Conservation (phyloP, 768 basidiomycete genomes). For the Mycena amicta region DNA sequence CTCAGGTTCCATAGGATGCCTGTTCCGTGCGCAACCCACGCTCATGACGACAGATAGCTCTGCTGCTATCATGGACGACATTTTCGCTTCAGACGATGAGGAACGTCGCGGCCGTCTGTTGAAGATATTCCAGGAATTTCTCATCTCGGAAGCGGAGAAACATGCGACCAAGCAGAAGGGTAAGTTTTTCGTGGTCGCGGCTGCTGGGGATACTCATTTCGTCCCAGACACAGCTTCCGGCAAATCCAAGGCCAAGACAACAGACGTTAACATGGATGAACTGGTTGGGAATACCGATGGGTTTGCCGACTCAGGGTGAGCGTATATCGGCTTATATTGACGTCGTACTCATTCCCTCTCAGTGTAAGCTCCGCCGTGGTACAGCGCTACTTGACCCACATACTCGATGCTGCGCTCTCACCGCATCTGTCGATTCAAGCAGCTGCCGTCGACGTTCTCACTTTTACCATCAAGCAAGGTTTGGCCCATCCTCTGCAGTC, state of each 20-base stretch:
- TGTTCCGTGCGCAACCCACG: slow-evolving; percentile 90
- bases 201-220: no score
- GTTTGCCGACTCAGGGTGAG: slow-evolving; percentile 96
- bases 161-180: slow-evolving; percentile 74
- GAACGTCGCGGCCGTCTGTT: slow-evolving; percentile 75
- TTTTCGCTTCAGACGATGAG: slow-evolving; percentile 75
- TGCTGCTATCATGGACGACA: slow-evolving; percentile 83
- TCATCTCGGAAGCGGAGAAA: slow-evolving; percentile 81
- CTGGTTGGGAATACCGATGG: slow-evolving; percentile 94
- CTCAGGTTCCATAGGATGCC: no score
- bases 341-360: slow-evolving; percentile 5
- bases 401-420: slow-evolving; percentile 81
- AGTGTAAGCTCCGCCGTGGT: slow-evolving; percentile 95
- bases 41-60: slow-evolving; percentile 85
- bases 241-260: slow-evolving; percentile 46
- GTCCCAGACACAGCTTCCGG: slow-evolving; percentile 35
- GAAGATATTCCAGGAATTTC: slow-evolving; percentile 90
- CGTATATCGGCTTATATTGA: background rate
- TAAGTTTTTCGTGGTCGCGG: slow-evolving; percentile 20
- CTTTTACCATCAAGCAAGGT: slow-evolving; percentile 93
- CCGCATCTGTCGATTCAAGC: slow-evolving; percentile 70
- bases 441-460: slow-evolving; percentile 87
- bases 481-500: slow-evolving; percentile 96
- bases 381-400: slow-evolving; percentile 85
- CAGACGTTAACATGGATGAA: slow-evolving; percentile 85